A percentile compares a stretch with the other conserved stretches of the same genome.
Conservation (phyloP, 805 yeast species). For the Zygosaccharomyces rouxii region DNA sequence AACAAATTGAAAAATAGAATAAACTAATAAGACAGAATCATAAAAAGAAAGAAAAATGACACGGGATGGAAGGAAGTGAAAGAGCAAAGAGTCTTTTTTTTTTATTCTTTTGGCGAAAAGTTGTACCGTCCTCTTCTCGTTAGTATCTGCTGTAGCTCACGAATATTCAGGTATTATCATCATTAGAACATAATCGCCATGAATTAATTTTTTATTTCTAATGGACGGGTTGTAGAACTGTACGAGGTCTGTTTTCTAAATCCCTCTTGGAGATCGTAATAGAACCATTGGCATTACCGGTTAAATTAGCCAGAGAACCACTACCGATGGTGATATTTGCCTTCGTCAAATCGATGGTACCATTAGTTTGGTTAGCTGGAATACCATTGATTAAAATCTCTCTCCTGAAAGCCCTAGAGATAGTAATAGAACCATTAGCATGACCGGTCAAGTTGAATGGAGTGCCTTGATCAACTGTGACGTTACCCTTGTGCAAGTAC, state of each 20-base stretch:
- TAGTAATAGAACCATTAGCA: neutral
- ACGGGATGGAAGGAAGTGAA: neutral
- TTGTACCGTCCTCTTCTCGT: neutral
- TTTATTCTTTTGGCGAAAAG: neutral
- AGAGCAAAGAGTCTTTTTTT: neutral
- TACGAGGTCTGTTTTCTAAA: neutral
- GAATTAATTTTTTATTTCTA: neutral
- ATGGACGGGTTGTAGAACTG: neutral
- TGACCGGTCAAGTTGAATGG: neutral
- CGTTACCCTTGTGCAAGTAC: neutral
- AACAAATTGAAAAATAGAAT: neutral
- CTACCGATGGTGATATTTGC: conserved; percentile 1
- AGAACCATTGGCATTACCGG: conserved; percentile 3
- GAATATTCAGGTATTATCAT: neutral
- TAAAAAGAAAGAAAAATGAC: neutral
- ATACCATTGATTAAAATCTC: neutral
- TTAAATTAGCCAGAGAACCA: neutral
- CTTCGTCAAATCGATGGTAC: conserved; percentile 2
- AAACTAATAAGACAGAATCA: neutral
- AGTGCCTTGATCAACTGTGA: neutral
- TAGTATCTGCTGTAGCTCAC: neutral
- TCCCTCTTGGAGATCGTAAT: conserved; percentile 1
- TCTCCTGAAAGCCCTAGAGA: neutral
- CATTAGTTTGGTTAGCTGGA: neutral
- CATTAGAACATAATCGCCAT: neutral